Evolutionary conservation across 805 yeast genomes (phyloP).

Genomic region (Pichia gijzeniarum): DNA sequence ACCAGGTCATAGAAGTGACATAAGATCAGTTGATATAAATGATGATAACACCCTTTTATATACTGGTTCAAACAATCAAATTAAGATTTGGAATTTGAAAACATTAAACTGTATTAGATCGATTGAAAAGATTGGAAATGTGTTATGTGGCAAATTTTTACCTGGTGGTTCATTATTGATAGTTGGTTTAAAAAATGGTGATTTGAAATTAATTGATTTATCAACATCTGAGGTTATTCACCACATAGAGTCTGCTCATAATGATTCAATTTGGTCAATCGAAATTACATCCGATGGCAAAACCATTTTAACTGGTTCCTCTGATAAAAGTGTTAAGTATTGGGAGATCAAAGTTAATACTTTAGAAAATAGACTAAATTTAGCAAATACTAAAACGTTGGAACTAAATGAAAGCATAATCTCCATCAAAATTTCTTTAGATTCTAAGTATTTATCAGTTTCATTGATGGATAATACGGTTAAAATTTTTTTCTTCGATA

Average conservation of each 20-base stretch:
- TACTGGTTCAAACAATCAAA: conserved; percentile 83
- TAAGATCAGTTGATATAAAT: conserved; percentile 76
- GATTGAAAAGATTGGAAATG: conserved; percentile 77
- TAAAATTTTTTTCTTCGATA: conserved; percentile 82
- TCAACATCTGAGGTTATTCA: conserved; percentile 73
- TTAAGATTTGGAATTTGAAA: conserved; percentile 82
- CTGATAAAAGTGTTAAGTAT: conserved; percentile 83
- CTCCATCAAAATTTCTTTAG: conserved; percentile 74
- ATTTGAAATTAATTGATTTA: conserved; percentile 76
- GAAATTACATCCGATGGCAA: conserved; percentile 85
- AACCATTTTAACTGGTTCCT: conserved; percentile 83
- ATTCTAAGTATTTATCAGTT: conserved; percentile 68
- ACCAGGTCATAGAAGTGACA: conserved; percentile 85
- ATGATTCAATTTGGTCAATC: conserved; percentile 78
- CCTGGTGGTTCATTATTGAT: conserved; percentile 90
- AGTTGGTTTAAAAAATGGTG: conserved; percentile 85
- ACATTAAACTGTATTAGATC: conserved; percentile 76
- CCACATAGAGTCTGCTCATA: conserved; percentile 67
- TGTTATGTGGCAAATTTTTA: conserved; percentile 69
- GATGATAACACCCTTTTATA: conserved; percentile 75
- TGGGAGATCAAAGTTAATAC: conserved; percentile 85
- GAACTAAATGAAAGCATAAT: conserved; percentile 85
- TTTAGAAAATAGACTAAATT: conserved; percentile 40
- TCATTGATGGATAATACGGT: conserved; percentile 92
- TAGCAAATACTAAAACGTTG: conserved; percentile 71